Base-by-base conservation (phyloP, 1,284 basidiomycete genomes). In the Thecaphora frezii region DNA sequence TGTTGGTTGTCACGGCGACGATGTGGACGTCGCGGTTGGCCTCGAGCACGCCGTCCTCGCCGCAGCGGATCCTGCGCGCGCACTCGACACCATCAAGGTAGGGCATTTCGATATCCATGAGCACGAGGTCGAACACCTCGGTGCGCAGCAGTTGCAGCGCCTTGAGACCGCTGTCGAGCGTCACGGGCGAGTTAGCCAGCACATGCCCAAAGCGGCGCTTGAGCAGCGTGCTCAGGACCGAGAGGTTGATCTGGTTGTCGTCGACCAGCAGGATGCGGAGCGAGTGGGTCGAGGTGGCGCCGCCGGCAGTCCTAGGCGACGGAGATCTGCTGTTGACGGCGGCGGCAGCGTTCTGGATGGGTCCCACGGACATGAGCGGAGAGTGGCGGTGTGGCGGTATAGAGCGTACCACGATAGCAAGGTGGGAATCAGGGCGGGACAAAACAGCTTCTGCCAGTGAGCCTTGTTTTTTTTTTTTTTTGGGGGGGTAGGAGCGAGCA, bases 61-160 rank as follows among this genome's bases (percentile, higher is more conserved):
- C 65, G 12, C 56, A 53, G 23, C 71, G 62, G 38, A 73, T 73
- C 26, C 71, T 57, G 28, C 58, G 53, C 7, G 69, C 52, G 48
- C 61, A 61, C 13, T 73, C 71, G 43, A 71, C 54, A 26, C 71
- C 71, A 37, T 63, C 52, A 19, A 73, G 58, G 28, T 64, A 71
- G 7, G 71, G 71, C 71, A 73, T 73, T 44, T 73, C 67, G 13
- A 73, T 71, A 51, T 73, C 71, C 63, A 73, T 67, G 33, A 71
- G 54, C 54, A 71, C 65, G 50, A 68, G 50, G 48, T 73, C 71
- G 26, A 69, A 73, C 49, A 73, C 63, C 33, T 69, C 45, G 28
- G 56, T 58, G 48, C 69, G 63, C 10, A 73, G 50, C 23, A 65
- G 47, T 43, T 69, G 69, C 12, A 73, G 52, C n/a, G 71, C 71